These are phyloP conservation scores for Pulicaria dysenterica DNA, from an alignment of 129 eudicot genomes.

Conservation along the genomic window DNA sequence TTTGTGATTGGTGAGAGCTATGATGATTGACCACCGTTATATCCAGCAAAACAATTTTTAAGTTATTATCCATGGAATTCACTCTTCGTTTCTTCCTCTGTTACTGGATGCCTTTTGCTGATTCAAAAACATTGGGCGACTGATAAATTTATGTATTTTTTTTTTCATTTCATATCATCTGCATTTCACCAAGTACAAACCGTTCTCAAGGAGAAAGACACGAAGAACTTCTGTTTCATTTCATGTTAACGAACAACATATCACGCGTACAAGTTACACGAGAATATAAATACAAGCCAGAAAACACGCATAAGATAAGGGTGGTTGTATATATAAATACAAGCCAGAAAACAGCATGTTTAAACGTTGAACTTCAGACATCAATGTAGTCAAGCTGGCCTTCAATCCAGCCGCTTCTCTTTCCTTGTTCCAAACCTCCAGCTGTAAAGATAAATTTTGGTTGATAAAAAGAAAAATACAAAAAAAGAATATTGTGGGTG, in stretches of 20 bases:
- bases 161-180: no score
- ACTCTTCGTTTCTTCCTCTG: no score
- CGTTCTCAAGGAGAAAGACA: neutral
- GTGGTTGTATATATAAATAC: slow-evolving; percentile 4
- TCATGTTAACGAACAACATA: slow-evolving; percentile 2
- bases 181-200: no score
- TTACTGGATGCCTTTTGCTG: no score
- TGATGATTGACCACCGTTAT: no score
- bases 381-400: slow-evolving; percentile 82
- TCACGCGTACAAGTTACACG: slow-evolving; percentile 23
- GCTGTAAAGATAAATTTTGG: slow-evolving; percentile 39
- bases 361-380: slow-evolving; percentile 88
- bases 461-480: neutral
- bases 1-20: no score
- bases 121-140: no score
- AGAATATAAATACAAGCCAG: slow-evolving; percentile 15
- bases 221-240: neutral
- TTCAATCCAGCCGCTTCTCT: slow-evolving; percentile 94
- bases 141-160: no score
- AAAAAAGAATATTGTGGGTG: neutral
- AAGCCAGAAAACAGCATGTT: no score
- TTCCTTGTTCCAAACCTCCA: slow-evolving; percentile 98
- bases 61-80: no score
- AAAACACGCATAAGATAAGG: slow-evolving; percentile 15
- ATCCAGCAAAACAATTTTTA: no score